Conservation (phyloP, 1,139 yeast species). For the Fermentozyma sake region DNA sequence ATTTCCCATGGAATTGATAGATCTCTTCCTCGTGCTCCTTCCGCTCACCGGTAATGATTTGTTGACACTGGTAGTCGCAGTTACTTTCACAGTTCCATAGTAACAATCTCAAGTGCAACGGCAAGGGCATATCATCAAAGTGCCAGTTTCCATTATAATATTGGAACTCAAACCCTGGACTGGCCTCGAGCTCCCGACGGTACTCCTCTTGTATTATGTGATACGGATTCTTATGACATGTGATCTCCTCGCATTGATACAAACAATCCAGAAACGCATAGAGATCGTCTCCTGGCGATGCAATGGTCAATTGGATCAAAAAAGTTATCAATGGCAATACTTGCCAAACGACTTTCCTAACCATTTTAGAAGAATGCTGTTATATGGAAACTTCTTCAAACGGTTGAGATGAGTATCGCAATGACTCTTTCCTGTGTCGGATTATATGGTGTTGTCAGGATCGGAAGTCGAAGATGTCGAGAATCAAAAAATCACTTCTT, state of each 20-base stretch:
- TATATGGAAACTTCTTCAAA: background rate
- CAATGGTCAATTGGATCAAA: slow-evolving; percentile 17
- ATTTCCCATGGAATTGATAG: slow-evolving; percentile 91
- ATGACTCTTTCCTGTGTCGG: background rate
- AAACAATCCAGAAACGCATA: slow-evolving; percentile 66
- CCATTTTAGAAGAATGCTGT: background rate
- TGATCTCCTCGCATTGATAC: slow-evolving; percentile 49
- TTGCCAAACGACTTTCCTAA: background rate
- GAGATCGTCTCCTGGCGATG: slow-evolving; percentile 77
- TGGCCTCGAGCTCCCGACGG: slow-evolving; percentile 14
- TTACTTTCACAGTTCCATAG: slow-evolving; percentile 79
- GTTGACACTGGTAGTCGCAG: slow-evolving; percentile 92
- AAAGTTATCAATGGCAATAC: background rate
- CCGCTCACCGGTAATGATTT: slow-evolving; percentile 58
- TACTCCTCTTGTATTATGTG: slow-evolving; percentile 16
- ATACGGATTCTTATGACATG: slow-evolving; percentile 34
- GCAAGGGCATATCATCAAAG: slow-evolving; percentile 35
- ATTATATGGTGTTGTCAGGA: too few species aligned
- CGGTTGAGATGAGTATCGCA: background rate
- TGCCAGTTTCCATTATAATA: slow-evolving; percentile 28
- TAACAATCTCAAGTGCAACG: slow-evolving; percentile 42
- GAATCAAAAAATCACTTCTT: too few species aligned
- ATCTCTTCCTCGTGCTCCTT: slow-evolving; percentile 44
- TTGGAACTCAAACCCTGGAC: slow-evolving; percentile 17
- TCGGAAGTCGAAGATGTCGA: too few species aligned